phyloP scores from a whole-genome alignment of 2,329 filamentous ascomycete genomes.

The Penicillium olsonii region DNA sequence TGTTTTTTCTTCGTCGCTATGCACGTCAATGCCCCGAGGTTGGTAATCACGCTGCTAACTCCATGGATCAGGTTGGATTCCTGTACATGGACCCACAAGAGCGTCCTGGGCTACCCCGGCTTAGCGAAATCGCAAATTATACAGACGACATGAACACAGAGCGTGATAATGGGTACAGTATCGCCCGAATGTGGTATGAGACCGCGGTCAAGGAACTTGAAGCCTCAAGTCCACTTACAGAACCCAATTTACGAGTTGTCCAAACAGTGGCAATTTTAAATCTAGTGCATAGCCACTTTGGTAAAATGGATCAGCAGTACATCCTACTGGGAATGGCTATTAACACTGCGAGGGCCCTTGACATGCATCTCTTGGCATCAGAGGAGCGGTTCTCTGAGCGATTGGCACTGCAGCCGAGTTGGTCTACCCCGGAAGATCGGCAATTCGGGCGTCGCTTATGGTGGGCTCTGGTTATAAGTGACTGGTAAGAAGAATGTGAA shows the following conservation, averaged over 20 bases:
- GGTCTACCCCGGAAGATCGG: slow-evolving; percentile 2
- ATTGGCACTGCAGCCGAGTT: neutral
- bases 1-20: no score
- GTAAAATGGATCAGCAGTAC: slow-evolving; percentile 11
- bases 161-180: neutral
- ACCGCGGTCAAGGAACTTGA: slow-evolving; percentile 2
- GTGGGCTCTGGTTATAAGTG: slow-evolving; percentile 13
- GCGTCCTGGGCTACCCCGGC: neutral
- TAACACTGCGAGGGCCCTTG: slow-evolving; percentile 4
- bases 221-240: slow-evolving; percentile 7
- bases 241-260: neutral
- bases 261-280: no score
- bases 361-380: slow-evolving; percentile 9
- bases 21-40: no score
- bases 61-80: slow-evolving; percentile 4
- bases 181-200: slow-evolving; percentile 2
- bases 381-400: slow-evolving; percentile 3
- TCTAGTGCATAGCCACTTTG: slow-evolving; percentile 3
- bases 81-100: slow-evolving; percentile 7
- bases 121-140: neutral
- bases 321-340: slow-evolving; percentile 9
- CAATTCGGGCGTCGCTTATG: slow-evolving; percentile 11
- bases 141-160: neutral
- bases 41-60: no score
- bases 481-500: slow-evolving; percentile 15